Evolutionary conservation across 768 basidiomycete species (phyloP).

Genomic region (Rubroboletus satanas): DNA sequence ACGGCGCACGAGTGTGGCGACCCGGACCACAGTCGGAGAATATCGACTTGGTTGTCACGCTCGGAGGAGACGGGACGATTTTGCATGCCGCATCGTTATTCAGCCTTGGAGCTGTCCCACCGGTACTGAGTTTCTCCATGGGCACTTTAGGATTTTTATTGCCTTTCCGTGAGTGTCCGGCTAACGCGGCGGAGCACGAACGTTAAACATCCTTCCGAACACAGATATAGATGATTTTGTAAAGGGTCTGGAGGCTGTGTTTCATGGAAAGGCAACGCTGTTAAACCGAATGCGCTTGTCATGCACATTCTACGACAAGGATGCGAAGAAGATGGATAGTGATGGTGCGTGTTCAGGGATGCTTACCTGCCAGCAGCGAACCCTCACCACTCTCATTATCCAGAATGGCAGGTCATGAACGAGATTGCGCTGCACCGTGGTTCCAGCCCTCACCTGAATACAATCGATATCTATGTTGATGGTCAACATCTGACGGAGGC

Average conservation of each 20-base stretch:
- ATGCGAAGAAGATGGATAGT: conserved; percentile 54
- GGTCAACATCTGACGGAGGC: conserved; percentile 95
- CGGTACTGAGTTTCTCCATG: conserved; percentile 62
- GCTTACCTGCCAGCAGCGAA: background rate
- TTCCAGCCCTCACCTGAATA: conserved; percentile 85
- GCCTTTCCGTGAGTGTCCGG: conserved; percentile 73
- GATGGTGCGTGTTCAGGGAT: conserved; percentile 45
- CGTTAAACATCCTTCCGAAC: conserved; percentile 1
- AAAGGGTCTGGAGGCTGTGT: conserved; percentile 75
- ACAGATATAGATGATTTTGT: conserved; percentile 87
- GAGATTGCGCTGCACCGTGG: conserved; percentile 92
- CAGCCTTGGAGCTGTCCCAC: conserved; percentile 86
- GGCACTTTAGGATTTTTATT: conserved; percentile 91
- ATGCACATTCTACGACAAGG: conserved; percentile 67
- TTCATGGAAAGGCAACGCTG: conserved; percentile 74
- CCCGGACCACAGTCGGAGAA: conserved; percentile 49
- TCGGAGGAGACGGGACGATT: conserved; percentile 95
- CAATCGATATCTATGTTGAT: conserved; percentile 91
- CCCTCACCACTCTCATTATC: background rate
- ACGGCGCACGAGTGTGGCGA: conserved; percentile 62
- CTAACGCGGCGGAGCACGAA: background rate
- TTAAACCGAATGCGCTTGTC: conserved; percentile 88
- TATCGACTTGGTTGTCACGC: conserved; percentile 84
- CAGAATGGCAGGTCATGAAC: conserved; percentile 97
- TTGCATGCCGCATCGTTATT: conserved; percentile 91